phyloP scores from a whole-genome alignment of 352 stramenopile genomes.

The Globisporangium takayamanum region DNA sequence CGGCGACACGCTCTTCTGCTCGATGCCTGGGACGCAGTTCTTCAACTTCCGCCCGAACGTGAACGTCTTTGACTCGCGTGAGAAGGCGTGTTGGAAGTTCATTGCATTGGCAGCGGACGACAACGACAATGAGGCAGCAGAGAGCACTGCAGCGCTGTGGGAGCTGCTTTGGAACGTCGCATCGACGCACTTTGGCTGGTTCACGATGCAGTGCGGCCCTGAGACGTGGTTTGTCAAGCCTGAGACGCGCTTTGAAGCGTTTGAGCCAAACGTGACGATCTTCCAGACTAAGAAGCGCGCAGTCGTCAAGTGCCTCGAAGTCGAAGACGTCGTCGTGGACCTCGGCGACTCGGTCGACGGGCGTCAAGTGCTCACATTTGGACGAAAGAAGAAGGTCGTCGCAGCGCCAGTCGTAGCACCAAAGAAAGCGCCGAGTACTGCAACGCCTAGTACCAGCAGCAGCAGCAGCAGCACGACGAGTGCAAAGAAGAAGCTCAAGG shows the following conservation, averaged over 20 bases:
- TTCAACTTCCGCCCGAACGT: constrained; percentile 82
- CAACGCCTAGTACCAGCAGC: constrained; percentile 12
- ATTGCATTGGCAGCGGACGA: constrained; percentile 26
- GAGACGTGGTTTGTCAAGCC: constrained; percentile 78
- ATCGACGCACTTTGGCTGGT: constrained; percentile 59
- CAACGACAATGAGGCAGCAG: constrained; percentile 6
- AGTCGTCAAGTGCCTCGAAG: constrained; percentile 53
- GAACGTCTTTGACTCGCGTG: constrained; percentile 75
- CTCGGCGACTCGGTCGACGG: constrained; percentile 70
- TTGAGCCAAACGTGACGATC: constrained; percentile 72
- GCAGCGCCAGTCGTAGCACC: no score
- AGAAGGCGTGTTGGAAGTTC: constrained; percentile 79
- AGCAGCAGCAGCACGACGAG: not conserved
- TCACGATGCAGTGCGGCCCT: constrained; percentile 57
- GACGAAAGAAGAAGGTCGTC: constrained; percentile 8
- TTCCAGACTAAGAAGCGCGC: constrained; percentile 76
- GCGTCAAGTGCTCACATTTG: constrained; percentile 51
- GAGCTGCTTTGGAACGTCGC: constrained; percentile 58
- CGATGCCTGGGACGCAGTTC: constrained; percentile 72
- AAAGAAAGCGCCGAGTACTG: not conserved
- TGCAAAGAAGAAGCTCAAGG: constrained; percentile 14
- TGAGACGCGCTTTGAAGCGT: constrained; percentile 58
- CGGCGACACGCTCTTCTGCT: constrained; percentile 54
- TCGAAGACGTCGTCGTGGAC: constrained; percentile 41
- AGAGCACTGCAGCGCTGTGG: constrained; percentile 34